Base-by-base conservation (phyloP, 768 basidiomycete genomes). In the Mycena leptocephala region DNA sequence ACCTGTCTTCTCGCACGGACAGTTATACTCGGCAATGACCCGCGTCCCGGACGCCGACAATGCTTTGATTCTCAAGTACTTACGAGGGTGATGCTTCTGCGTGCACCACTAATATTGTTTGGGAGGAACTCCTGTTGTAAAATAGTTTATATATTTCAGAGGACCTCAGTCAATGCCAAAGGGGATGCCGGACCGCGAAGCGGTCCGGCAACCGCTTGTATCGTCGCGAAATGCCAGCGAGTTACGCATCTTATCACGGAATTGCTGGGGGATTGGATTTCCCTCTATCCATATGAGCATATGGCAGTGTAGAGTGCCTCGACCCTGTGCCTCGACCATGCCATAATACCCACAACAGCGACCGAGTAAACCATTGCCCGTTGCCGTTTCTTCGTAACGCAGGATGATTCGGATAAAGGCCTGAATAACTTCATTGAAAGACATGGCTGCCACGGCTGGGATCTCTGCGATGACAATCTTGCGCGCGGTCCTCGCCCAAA, bases 271-370 rank as follows among this genome's bases (percentile, higher is more conserved):
- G 0, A 10, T 37, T 1, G 67, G 67, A 18, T 68, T 68, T 3
- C 67, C 67, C 20, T 68, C 67, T 1, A 68, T n/a, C 67, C 67
- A 68, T 0, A 68, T 18, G n/a, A 68, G 20, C 67, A 68, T 68
- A n/a, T 56, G 51, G 18, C 51, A 68, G 32, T 68, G 67, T 1
- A 68, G 35, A 1, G 67, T 68, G 8, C 67, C 67, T 26, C 67
- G 22, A 0, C 67, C 67, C 26, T 68, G 67, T 6, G 67, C 67
- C 16, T 68, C 67, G 6, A 56, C 53, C 67, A 68, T 68, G 2
- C 10, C 67, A 41, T 68, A 68, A 28, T 71, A 61, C 1, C 48
- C 58, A 16, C n/a, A 39, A 33, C 58, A 71, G 1, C 58, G 26
- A 24, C 70, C 61, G 24, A 63, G 48, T 9, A 61, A 26, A 11